These are phyloP conservation scores for Zygosaccharomyces siamensis DNA, from an alignment of 805 yeast genomes.

Conservation along the genomic window DNA sequence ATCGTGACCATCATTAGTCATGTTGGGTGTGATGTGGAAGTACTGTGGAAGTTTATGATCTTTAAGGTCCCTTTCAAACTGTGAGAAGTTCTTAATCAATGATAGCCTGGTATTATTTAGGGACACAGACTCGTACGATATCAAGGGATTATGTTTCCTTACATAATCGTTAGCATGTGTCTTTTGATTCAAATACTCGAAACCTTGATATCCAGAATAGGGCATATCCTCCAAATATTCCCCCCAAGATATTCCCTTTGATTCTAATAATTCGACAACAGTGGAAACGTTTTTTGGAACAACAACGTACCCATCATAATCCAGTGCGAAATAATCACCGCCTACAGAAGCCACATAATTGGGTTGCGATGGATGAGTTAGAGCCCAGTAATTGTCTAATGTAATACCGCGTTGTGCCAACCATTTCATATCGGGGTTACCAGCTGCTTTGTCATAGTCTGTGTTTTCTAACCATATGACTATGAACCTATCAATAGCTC, in stretches of 20 bases:
- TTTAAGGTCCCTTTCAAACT: conserved; percentile 39
- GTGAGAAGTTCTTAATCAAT: conserved; percentile 46
- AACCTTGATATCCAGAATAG: conserved; percentile 48
- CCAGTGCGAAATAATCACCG: conserved; percentile 49
- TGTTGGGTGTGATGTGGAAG: conserved; percentile 50
- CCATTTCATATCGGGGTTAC: conserved; percentile 40
- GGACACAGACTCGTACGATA: conserved; percentile 40
- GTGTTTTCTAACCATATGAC: conserved; percentile 51
- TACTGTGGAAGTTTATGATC: conserved; percentile 46
- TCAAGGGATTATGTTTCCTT: conserved; percentile 50
- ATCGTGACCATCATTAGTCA: conserved; percentile 51
- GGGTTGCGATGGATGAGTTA: conserved; percentile 52
- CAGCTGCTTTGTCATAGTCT: conserved; percentile 47
- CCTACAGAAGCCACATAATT: conserved; percentile 47
- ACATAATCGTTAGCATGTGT: conserved; percentile 44
- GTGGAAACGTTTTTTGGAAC: conserved; percentile 46
- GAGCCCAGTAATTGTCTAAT: conserved; percentile 48
- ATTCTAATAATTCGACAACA: conserved; percentile 45
- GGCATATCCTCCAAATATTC: conserved; percentile 52
- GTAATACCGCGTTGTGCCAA: conserved; percentile 43
- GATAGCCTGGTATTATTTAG: conserved; percentile 36
- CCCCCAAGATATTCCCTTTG: conserved; percentile 45
- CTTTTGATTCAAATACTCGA: conserved; percentile 41
- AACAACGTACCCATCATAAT: conserved; percentile 42
- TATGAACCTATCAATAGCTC: conserved; percentile 38